Percentiles rank a stretch among this genome's conserved stretches.
Evolutionary conservation across 345 rosid genomes (phyloP).

Genomic region (Camelina laxa): DNA sequence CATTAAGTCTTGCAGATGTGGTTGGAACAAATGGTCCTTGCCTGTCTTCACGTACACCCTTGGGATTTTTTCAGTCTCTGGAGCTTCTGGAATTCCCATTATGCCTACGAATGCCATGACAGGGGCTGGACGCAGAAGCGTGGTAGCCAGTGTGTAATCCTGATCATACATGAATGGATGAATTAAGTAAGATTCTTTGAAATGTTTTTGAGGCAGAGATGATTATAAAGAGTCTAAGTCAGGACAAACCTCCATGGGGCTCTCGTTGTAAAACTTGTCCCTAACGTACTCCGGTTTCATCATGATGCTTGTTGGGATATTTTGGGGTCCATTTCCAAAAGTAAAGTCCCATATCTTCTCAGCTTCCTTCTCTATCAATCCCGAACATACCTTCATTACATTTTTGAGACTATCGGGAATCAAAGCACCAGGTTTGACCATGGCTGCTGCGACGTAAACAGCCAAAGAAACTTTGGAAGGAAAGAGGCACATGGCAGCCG

Average conservation of each 20-base stretch:
- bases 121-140: conserved; percentile 48
- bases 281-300: conserved; percentile 45
- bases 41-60: conserved; percentile 49
- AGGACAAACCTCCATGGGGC: conserved; percentile 46
- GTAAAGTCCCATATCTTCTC: conserved; percentile 36
- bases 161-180: conserved; percentile 12
- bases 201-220: background rate
- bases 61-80: conserved; percentile 42
- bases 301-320: conserved; percentile 47
- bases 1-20: conserved; percentile 41
- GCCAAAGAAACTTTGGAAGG: conserved; percentile 49
- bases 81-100: conserved; percentile 30
- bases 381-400: conserved; percentile 37
- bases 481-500: conserved; percentile 49
- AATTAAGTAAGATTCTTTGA: conserved; percentile 1
- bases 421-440: conserved; percentile 49
- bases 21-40: conserved; percentile 38
- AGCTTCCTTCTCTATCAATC: conserved; percentile 28
- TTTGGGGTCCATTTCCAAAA: conserved; percentile 46
- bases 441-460: conserved; percentile 52
- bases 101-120: conserved; percentile 39
- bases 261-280: conserved; percentile 42
- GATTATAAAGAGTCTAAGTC: background rate
- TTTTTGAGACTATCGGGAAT: conserved; percentile 24
- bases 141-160: conserved; percentile 47